Evolutionary conservation across 768 basidiomycete genomes (phyloP), one percentile per base, ranked within the genome.

Genomic region (Lenzites betulinus): DNA sequence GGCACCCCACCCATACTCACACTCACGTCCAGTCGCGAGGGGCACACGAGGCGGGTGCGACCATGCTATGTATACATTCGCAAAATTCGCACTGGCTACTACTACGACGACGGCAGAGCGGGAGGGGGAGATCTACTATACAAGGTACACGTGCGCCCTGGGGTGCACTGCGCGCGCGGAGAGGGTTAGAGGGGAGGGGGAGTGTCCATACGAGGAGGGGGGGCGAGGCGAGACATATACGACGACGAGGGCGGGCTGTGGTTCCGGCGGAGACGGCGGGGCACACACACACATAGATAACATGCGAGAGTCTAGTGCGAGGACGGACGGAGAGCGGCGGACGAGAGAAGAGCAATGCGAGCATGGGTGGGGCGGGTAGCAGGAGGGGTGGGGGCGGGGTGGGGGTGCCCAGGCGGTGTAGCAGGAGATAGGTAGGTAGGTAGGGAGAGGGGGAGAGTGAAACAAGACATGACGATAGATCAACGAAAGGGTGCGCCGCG

Each of bases 231-330:
- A 33, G 30, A 33, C 30, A 44, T 44, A 44, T 22, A 23, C 39
- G 39, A 41, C 30, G 30, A 33, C n/a, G n/a, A n/a, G n/a, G 43
- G 6, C 8, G 38, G 48, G 38, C 57, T 54, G 54, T 54, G 51
- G 23, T 42, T 53, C 56, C 62, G 18, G 47, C 48, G 42, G 20
- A 39, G 26, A 30, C 28, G 43, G 46, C 47, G 30, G 38, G 36
- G 4, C 23, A 41, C 13, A 48, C 35, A 51, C 43, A 58, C 54
- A 62, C 30, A 60, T 58, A 59, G 56, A 62, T 62, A 60, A 62
- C 60, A 62, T 59, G 54, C 33, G 55, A 52, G 39, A 44, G 44
- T 66, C 66, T 66, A 67, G 52, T 62, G 59, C 63, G 52, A 46
- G 38, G 55, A 58, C 53, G 42, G 43, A 51, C 30, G 48, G 30